Evolutionary conservation across 192 early-diverging fungal genomes (phyloP), one percentile per base, ranked within the genome.

Genomic region (Jimgerdemannia lactiflua): DNA sequence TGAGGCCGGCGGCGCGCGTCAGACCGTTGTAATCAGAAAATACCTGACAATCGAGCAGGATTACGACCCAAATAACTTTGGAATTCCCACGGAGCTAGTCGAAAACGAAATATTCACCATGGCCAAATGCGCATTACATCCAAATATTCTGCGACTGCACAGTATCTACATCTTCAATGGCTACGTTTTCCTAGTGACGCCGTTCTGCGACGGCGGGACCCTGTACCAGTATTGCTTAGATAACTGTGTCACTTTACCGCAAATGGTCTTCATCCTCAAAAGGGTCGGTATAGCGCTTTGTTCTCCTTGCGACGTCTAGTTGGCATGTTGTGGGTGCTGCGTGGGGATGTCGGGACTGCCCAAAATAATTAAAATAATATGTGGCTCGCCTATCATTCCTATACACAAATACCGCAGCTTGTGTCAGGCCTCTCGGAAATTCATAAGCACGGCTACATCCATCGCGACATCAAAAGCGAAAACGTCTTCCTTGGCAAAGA

Each of bases 101-200:
- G 81, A 82, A 67, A 82, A 82, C 67, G 81, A 82, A 71, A 82
- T 82, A 18, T 82, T 78, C 65, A 75, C 81, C 66, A 78, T 82
- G 81, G 78, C 81, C 43, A 75, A 76, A 49, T 82, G 81, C 14
- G 71, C 72, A 41, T 64, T 64, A 9, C 81, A 82, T 67, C 65
- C 44, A 18, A 78, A 82, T 39, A 77, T 82, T 39, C 75, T 82
- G 3, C 75, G 79, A 39, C 65, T 82, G 4, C 69, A 67, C 43
- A 69, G 77, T 4, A 77, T 82, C 19, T 71, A 82, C 65, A 69
- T 82, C 18, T 73, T 73, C 69, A 64, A 79, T 19, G 81, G 78
- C 54, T 78, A 74, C 49, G 75, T 82, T 19, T 82, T 76, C 67
- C 63, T 82, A 7, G 65, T 82, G 20, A 82, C 78, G 81, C 81